These are phyloP conservation scores for Leptodermis oblonga DNA, from an alignment of 257 asterid species.

Conservation along the genomic window DNA sequence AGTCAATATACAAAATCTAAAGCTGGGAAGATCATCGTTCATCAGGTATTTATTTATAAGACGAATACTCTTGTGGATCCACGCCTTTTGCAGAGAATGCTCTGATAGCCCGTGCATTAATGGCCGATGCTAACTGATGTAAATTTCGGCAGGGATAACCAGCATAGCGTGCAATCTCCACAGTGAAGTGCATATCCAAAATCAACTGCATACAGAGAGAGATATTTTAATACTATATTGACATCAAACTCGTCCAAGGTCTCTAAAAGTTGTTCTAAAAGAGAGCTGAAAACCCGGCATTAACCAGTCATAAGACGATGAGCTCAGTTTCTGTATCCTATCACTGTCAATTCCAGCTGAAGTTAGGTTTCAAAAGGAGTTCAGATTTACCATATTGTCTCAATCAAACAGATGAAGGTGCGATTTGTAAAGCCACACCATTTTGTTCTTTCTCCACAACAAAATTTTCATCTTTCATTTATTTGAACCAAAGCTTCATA, in stretches of 20 bases:
- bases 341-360: background rate
- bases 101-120: slow-evolving; percentile 88
- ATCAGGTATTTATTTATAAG: background rate
- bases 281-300: background rate
- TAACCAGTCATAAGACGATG: background rate
- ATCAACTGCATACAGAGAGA: slow-evolving; percentile 45
- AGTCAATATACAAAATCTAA: background rate
- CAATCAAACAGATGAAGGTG: background rate
- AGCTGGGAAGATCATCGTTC: background rate
- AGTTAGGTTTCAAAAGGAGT: background rate
- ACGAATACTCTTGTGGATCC: slow-evolving; percentile 69
- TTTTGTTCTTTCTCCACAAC: background rate
- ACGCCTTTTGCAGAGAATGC: slow-evolving; percentile 90
- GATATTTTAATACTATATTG: background rate
- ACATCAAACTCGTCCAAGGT: background rate
- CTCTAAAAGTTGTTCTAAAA: background rate
- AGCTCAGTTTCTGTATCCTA: background rate
- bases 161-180: slow-evolving; percentile 89
- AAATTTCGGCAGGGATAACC: slow-evolving; percentile 89
- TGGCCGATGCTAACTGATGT: slow-evolving; percentile 81
- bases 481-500: background rate
- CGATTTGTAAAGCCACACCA: background rate
- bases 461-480: background rate
- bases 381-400: background rate
- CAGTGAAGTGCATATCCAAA: slow-evolving; percentile 97